Percentiles rank a stretch among this genome's conserved stretches.
phyloP scores from a whole-genome alignment of 306 rosid genomes.

The Rosa persica region DNA sequence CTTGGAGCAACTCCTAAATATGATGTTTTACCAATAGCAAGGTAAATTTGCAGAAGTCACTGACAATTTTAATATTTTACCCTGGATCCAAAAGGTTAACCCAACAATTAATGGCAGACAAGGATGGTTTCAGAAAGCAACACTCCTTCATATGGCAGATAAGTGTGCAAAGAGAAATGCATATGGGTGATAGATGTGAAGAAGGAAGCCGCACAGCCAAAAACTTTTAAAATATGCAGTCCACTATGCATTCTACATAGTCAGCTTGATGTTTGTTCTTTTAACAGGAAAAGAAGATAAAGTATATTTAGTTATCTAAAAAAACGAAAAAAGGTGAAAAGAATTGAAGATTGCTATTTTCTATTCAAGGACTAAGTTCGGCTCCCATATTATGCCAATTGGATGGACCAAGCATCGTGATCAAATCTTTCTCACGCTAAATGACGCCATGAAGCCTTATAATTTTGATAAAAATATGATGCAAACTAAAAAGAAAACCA shows the following conservation, averaged over 20 bases:
- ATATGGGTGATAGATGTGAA: neutral
- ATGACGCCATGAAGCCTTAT: neutral
- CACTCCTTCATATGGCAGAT: neutral
- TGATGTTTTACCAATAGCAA: too few relatives aligned
- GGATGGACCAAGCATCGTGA: neutral
- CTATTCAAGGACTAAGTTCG: neutral
- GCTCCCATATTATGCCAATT: neutral
- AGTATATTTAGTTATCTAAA: neutral
- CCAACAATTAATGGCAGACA: too few relatives aligned
- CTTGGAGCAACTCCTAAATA: too few relatives aligned
- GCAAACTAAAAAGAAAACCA: neutral
- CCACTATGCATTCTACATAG: neutral
- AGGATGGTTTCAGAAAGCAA: neutral
- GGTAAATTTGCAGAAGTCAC: too few relatives aligned
- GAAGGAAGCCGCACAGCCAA: too few relatives aligned
- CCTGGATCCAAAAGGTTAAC: too few relatives aligned
- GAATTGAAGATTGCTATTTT: neutral
- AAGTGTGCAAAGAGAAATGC: neutral
- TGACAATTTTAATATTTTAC: too few relatives aligned
- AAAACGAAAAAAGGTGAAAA: neutral
- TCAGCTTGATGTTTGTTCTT: neutral
- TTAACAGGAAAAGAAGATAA: neutral
- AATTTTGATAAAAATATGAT: neutral
- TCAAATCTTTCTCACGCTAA: neutral
- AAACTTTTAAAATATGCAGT: neutral